Evolutionary conservation across 176 grass and related monocot species (phyloP).

Genomic region (Miscanthus lutarioriparius): DNA sequence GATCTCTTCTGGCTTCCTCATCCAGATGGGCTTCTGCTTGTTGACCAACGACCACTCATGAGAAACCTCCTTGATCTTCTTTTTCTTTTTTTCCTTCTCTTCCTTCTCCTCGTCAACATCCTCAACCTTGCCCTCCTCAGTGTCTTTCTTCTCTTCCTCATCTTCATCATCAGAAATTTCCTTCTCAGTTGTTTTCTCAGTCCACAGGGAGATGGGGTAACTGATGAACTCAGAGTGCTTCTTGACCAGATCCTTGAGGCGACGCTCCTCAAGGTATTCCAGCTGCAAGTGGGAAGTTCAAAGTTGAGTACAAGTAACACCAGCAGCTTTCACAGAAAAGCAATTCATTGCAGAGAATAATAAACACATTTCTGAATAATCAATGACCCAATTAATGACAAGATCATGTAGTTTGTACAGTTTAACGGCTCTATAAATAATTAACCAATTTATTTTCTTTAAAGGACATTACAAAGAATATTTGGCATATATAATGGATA

Average conservation of each 20-base stretch:
- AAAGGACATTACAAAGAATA: too few relatives aligned
- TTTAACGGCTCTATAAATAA: too few relatives aligned
- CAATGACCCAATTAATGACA: background rate
- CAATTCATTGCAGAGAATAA: background rate
- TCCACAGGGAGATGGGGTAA: slow-evolving; percentile 70
- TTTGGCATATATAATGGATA: too few relatives aligned
- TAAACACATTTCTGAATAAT: background rate
- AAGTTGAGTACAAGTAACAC: background rate
- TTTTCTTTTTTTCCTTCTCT: slow-evolving; percentile 82
- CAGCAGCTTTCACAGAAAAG: background rate
- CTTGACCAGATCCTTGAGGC: slow-evolving; percentile 88
- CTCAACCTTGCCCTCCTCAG: background rate
- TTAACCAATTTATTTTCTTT: too few relatives aligned
- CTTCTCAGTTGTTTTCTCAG: background rate
- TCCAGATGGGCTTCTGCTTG: slow-evolving; percentile 99
- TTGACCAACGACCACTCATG: slow-evolving; percentile 92
- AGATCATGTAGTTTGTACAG: too few relatives aligned
- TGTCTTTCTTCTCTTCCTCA: background rate
- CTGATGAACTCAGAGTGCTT: slow-evolving; percentile 94
- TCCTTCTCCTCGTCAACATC: slow-evolving; percentile 15
- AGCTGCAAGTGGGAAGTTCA: slow-evolving; percentile 25
- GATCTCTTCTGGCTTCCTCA: slow-evolving; percentile 98
- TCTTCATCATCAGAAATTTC: slow-evolving; percentile 4
- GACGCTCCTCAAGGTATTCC: slow-evolving; percentile 89
- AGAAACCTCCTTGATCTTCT: slow-evolving; percentile 99